Base-by-base conservation (phyloP, 2,329 filamentous ascomycete genomes). In the Aaosphaeria pasadenensis region DNA sequence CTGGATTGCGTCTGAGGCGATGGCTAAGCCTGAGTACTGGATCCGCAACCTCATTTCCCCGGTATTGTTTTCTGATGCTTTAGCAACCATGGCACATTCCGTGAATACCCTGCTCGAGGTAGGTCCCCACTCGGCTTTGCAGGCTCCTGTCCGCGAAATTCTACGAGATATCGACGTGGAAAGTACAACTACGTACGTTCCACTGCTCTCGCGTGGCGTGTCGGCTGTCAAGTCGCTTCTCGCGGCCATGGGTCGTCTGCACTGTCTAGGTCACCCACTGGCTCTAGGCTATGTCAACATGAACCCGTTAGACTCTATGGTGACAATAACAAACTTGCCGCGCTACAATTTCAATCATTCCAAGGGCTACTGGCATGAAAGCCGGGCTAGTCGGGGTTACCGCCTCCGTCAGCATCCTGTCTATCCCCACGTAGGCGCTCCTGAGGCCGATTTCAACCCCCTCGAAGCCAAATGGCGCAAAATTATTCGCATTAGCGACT, bases 21-120 rank as follows among this genome's bases (percentile, higher is more conserved):
- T 43, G 24, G 9, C 13, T 3, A 5, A 38, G 29, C 9, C 42
- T 5, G 13, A 49, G 13, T 56, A 74, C 47, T 74, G 71, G 71
- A 51, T 66, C 3, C 47, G 61, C 7, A 74, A 74, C 49, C 66
- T 72, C 58, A 45, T 72, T 7, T 59, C 50, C 1, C 66, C 65
- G 5, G 72, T 72, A 2, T 53, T 51, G n/a, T 64, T 76, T 11
- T 63, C 53, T 1, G 50, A 50, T 11, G 39, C 46, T n/a, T 36
- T n/a, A 36, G 33, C n/a, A 36, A 9, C 33, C 33, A 9, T 36
- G 7, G 9, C 33, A 2, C 33, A 9, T 36, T 9, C 9, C 7
- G 33, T 36, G n/a, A n/a, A 36, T n/a, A 36, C 7, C n/a, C 9
- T 36, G 33, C 7, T 36, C 33, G 33, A 36, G n/a, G 30, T 55